Base-by-base conservation (phyloP, 2,329 filamentous ascomycete genomes). In the Hymenoscyphus fraxineus region DNA sequence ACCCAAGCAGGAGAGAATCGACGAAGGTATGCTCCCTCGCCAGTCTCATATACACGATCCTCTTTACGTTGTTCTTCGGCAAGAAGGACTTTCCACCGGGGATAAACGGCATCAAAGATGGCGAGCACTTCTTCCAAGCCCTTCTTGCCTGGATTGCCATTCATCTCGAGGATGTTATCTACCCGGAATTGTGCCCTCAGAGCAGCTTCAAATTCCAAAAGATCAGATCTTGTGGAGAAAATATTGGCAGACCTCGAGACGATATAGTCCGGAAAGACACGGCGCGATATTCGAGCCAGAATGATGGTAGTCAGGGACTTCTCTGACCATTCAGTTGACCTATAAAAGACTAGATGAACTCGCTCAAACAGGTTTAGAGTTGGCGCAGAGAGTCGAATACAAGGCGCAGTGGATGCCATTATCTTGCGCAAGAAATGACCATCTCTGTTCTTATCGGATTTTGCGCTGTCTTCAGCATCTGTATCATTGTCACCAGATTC, bases 271-370 rank as follows among this genome's bases (percentile, higher is more conserved):
- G 94, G 93, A 69, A 97, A 99, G 74, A 93, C 95, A 41, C 92
- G 85, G 55, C 88, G 85, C 1, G 93, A 91, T 64, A 96, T 96
- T 68, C 94, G 93, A 7, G 95, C 92, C 5, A 99, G 83, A 56
- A 99, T 97, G 62, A 98, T 94, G 0, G 93, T 94, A 1, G 92
- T 98, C 15, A 99, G 80, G 1, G 94, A 97, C 76, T 97, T 98
- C 72, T 98, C 94, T 0, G 93, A 96, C 95, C 95, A 99, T 75
- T 97, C 91, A 0, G 92, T 96, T 10, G 93, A 97, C 65, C 94
- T 85, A 76, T 98, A 98, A 76, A 97, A 99, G 35, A 99, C 93
- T 2, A 99, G 80, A 78, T 98, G 95, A 0, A 98, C 93, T 32
- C 95, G 86, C 76, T 97, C 93, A 72, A 99, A 99, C 0, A 99